Evolutionary conservation across 2,329 filamentous ascomycete species (phyloP).

Genomic region (Alternaria incomplexa): DNA sequence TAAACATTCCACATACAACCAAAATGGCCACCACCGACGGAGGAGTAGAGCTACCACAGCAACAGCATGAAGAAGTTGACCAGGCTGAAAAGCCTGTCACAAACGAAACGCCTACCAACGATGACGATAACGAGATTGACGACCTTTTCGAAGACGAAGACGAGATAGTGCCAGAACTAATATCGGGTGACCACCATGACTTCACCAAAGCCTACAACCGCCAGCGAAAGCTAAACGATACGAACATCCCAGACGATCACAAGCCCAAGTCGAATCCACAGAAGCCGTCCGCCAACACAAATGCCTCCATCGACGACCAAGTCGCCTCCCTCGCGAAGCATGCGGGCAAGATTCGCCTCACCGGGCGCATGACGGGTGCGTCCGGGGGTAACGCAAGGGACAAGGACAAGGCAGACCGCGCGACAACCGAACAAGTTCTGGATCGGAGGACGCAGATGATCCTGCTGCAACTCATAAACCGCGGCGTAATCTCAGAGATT

Average conservation of each 20-base stretch:
- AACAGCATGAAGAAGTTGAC: conserved; percentile 8
- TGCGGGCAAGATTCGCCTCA: conserved; percentile 82
- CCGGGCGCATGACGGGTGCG: conserved; percentile 62
- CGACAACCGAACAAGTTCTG: conserved; percentile 92
- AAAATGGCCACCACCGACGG: conserved; percentile 22
- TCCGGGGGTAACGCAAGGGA: conserved; percentile 56
- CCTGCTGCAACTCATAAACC: conserved; percentile 93
- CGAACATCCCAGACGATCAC: conserved; percentile 55
- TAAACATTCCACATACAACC: background rate
- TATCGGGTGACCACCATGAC: conserved; percentile 67
- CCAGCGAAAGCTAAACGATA: conserved; percentile 71
- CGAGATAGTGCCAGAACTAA: conserved; percentile 62
- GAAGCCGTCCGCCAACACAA: conserved; percentile 75
- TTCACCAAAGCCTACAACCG: conserved; percentile 89
- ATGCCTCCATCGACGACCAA: conserved; percentile 83
- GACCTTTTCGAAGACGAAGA: conserved; percentile 65
- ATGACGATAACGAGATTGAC: conserved; percentile 68
- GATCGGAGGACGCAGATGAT: conserved; percentile 96
- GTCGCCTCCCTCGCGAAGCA: conserved; percentile 83
- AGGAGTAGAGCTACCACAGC: conserved; percentile 5
- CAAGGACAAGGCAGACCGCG: conserved; percentile 90
- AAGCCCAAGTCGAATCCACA: conserved; percentile 75
- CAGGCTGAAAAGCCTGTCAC: conserved; percentile 7
- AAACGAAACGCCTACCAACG: conserved; percentile 33
- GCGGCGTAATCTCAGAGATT: conserved; percentile 85